Evolutionary conservation across 2,329 filamentous ascomycete genomes (phyloP).

Genomic region (Cladosporium sp.): DNA sequence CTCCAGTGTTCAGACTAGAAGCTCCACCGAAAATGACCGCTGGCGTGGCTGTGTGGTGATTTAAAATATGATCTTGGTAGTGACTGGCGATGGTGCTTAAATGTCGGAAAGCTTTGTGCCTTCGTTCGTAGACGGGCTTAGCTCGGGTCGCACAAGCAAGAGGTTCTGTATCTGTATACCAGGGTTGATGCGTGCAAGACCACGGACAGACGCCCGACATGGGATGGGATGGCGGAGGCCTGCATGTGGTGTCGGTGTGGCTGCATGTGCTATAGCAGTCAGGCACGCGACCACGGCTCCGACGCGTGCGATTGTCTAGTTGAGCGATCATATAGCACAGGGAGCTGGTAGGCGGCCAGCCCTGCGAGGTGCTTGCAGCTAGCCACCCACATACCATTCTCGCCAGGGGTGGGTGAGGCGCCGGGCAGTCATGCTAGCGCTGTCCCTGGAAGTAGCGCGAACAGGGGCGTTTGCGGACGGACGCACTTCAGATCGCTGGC

Average conservation of each 20-base stretch:
- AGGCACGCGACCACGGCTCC: not conserved
- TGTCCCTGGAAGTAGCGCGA: not conserved
- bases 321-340: slow-evolving; percentile 8
- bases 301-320: not conserved
- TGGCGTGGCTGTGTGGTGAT: not conserved
- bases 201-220: not conserved
- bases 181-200: not conserved
- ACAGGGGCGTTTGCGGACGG: slow-evolving; percentile 4
- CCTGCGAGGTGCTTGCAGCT: not conserved
- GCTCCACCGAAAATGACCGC: slow-evolving; percentile 2
- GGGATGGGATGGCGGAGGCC: not conserved
- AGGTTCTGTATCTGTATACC: not conserved
- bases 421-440: not conserved
- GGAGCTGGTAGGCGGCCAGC: not conserved
- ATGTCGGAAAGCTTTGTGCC: no score
- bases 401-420: not conserved
- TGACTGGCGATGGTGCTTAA: not conserved
- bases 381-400: not conserved
- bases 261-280: not conserved
- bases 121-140: not conserved
- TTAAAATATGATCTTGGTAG: not conserved
- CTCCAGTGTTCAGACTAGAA: not conserved
- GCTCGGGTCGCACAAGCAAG: not conserved
- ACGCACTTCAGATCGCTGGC: slow-evolving; percentile 5
- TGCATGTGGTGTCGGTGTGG: not conserved